Evolutionary conservation across 306 rosid genomes (phyloP).

Genomic region (Sicyos baderoa): DNA sequence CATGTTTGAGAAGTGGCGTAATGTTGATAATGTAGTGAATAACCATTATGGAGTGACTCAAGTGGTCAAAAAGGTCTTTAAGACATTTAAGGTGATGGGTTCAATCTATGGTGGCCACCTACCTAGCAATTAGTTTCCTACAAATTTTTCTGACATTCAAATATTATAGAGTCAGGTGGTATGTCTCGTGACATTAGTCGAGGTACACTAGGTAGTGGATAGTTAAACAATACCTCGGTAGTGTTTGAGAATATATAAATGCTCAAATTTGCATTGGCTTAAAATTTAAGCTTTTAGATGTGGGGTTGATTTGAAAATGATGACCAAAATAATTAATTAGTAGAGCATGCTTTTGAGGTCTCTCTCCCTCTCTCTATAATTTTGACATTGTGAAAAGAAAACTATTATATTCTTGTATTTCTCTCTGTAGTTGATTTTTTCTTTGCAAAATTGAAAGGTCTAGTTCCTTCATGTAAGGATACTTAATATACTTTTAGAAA

Average conservation of each 20-base stretch:
- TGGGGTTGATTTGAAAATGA: background rate
- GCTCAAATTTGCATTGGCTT: background rate
- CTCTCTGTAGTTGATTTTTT: background rate
- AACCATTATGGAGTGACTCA: too few species aligned
- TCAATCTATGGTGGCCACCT: too few species aligned
- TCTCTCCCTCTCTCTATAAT: constrained; percentile 10
- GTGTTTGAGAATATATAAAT: background rate
- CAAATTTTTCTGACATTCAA: too few species aligned
- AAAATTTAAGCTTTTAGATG: background rate
- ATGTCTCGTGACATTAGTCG: too few species aligned
- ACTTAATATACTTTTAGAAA: background rate
- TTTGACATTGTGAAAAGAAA: background rate
- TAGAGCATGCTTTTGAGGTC: background rate
- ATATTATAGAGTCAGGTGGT: too few species aligned
- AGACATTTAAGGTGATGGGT: too few species aligned
- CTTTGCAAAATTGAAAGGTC: background rate
- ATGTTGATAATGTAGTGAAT: background rate
- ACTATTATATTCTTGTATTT: background rate
- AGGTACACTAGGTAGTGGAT: too few species aligned
- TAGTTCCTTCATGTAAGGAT: constrained; percentile 5
- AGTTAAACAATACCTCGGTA: background rate
- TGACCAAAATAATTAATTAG: background rate
- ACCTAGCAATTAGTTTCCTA: too few species aligned
- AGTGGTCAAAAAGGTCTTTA: too few species aligned
- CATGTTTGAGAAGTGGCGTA: background rate